These are phyloP conservation scores for Croton setiger DNA, from an alignment of 441 rosid genomes.

Conservation along the genomic window DNA sequence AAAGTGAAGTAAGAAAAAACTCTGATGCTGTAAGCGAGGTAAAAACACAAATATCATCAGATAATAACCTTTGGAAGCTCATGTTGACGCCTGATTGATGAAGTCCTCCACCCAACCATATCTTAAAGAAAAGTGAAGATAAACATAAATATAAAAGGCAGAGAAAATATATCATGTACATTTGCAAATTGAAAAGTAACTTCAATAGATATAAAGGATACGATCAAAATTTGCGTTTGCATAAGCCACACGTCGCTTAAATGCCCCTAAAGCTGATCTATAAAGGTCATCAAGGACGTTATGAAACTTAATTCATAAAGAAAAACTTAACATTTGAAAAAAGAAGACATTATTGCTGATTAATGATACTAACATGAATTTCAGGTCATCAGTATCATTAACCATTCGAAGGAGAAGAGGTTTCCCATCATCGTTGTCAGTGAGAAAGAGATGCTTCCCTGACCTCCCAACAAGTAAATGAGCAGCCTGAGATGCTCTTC, in stretches of 20 bases:
- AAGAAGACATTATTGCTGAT: constrained; percentile 8
- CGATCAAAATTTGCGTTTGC: constrained; percentile 85
- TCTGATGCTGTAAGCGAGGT: neutral
- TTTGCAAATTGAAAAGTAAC: constrained; percentile 12
- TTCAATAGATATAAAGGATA: constrained; percentile 50
- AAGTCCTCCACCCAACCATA: constrained; percentile 95
- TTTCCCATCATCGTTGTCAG: constrained; percentile 65
- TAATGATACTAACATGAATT: constrained; percentile 61
- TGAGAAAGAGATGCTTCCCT: constrained; percentile 88
- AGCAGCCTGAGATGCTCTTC: constrained; percentile 77
- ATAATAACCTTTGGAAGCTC: constrained; percentile 74
- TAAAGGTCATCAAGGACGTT: constrained; percentile 29
- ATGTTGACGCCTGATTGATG: constrained; percentile 79
- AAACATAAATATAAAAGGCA: neutral
- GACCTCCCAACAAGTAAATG: constrained; percentile 85
- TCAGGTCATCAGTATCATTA: constrained; percentile 58
- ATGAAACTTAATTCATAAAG: constrained; percentile 11
- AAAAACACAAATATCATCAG: neutral
- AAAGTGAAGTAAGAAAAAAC: neutral
- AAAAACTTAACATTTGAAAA: constrained; percentile 16
- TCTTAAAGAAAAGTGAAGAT: constrained; percentile 51
- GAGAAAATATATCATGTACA: constrained; percentile 10
- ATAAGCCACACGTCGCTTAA: constrained; percentile 87
- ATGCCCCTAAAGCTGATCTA: constrained; percentile 82
- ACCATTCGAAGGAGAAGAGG: constrained; percentile 94